Percentiles rank a stretch among this genome's conserved stretches.
phyloP scores from a whole-genome alignment of 768 basidiomycete genomes.

The Holtermanniella nyarrowii region DNA sequence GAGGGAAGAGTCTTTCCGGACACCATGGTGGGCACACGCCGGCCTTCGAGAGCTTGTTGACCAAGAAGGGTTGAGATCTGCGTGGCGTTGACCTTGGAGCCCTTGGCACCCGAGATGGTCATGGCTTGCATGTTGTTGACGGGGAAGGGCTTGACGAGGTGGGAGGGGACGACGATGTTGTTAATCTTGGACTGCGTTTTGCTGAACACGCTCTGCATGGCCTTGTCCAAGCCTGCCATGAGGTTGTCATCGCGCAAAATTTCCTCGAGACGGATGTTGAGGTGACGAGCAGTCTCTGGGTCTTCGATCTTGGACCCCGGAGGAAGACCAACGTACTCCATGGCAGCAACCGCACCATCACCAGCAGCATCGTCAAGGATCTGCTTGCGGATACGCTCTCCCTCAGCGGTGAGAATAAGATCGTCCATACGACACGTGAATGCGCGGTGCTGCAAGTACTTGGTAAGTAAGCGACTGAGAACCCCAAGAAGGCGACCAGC shows the following conservation, averaged over 20 bases:
- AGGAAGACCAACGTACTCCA: slow-evolving; percentile 55
- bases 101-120: slow-evolving; percentile 97
- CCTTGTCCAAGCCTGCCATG: slow-evolving; percentile 84
- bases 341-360: slow-evolving; percentile 75
- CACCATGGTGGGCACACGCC: slow-evolving; percentile 97
- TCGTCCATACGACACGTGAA: slow-evolving; percentile 99
- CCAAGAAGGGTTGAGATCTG: slow-evolving; percentile 97
- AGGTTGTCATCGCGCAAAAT: slow-evolving; percentile 90
- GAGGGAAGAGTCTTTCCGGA: slow-evolving; percentile 96
- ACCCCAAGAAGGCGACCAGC: slow-evolving; percentile 88
- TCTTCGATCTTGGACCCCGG: slow-evolving; percentile 44
- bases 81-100: slow-evolving; percentile 89
- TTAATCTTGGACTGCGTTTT: slow-evolving; percentile 84
- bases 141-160: slow-evolving; percentile 85
- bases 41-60: slow-evolving; percentile 95
- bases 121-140: slow-evolving; percentile 99
- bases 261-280: slow-evolving; percentile 61
- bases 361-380: slow-evolving; percentile 58
- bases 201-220: slow-evolving; percentile 44
- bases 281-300: slow-evolving; percentile 37
- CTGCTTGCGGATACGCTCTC: slow-evolving; percentile 58
- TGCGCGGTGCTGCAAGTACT: slow-evolving; percentile 89
- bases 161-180: slow-evolving; percentile 72
- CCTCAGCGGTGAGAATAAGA: slow-evolving; percentile 72
- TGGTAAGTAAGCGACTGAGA: slow-evolving; percentile 87